These are phyloP conservation scores for Diplotaxis tenuifolia DNA, from an alignment of 345 rosid genomes.

Conservation along the genomic window DNA sequence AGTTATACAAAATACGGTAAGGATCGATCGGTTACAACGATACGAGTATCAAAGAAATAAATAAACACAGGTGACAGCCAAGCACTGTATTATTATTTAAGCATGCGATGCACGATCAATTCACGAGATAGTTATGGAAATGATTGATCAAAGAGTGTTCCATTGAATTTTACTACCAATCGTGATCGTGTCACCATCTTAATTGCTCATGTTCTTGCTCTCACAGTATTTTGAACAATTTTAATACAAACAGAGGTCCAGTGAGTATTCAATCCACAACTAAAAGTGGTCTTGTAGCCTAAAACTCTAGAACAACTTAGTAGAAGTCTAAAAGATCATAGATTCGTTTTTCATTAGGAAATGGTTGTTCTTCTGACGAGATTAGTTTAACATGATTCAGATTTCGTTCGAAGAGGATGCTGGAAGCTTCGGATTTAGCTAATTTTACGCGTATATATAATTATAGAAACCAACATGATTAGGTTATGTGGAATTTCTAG, in stretches of 20 bases:
- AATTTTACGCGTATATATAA: neutral
- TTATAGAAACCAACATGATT: neutral
- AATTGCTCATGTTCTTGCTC: neutral
- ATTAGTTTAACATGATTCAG: no score
- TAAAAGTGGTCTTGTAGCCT: no score
- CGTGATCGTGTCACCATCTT: neutral
- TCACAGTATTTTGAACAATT: neutral
- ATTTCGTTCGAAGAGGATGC: no score
- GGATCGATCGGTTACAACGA: neutral
- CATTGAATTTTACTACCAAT: neutral
- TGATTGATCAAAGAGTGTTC: constrained; percentile 4
- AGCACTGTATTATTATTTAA: neutral
- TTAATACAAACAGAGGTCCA: neutral
- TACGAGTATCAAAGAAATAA: neutral
- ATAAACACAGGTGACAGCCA: constrained; percentile 6
- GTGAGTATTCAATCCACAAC: no score
- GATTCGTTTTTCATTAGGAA: no score
- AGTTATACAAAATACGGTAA: neutral
- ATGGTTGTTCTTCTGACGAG: no score
- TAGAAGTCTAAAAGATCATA: no score
- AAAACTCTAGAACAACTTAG: no score
- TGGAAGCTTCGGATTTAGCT: no score
- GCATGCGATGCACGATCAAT: constrained; percentile 16
- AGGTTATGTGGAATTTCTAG: neutral
- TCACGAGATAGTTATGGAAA: neutral